These are phyloP conservation scores for Pseudocohnilembus persalinus DNA, from an alignment of 169 alveolate species.

Conservation along the genomic window DNA sequence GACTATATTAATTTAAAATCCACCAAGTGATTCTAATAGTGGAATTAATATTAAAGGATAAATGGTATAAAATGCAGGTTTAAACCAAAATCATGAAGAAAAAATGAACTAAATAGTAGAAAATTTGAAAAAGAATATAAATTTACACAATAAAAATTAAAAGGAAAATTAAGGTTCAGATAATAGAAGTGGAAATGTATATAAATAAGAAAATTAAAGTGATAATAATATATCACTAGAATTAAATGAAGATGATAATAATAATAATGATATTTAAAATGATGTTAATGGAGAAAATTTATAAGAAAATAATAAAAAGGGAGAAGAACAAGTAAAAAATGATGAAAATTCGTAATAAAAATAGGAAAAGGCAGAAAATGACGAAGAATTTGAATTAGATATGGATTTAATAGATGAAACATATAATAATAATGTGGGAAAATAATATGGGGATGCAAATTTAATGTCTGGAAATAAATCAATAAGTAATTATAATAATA, in stretches of 20 bases:
- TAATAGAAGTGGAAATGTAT: neutral
- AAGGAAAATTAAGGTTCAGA: neutral
- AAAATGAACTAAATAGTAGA: neutral
- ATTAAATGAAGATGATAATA: neutral
- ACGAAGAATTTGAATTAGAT: constrained; percentile 16
- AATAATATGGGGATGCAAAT: constrained; percentile 1
- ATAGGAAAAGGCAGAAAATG: neutral
- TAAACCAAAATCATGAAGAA: neutral
- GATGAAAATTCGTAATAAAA: neutral
- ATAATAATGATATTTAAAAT: neutral
- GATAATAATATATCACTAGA: neutral
- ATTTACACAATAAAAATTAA: too few species aligned
- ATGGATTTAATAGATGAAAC: constrained; percentile 25
- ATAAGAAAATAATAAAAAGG: neutral
- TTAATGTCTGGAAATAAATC: too few species aligned
- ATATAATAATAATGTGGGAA: constrained; percentile 13
- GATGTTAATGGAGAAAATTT: neutral
- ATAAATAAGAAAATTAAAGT: neutral
- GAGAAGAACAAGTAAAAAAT: neutral
- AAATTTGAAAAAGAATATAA: too few species aligned
- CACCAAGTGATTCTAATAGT: too few species aligned
- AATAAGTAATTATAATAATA: neutral
- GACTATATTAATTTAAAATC: neutral
- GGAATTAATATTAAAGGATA: neutral
- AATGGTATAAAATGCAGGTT: neutral